Conservation (phyloP, 83 land plant genomes). For the Isoetes engelmannii region DNA sequence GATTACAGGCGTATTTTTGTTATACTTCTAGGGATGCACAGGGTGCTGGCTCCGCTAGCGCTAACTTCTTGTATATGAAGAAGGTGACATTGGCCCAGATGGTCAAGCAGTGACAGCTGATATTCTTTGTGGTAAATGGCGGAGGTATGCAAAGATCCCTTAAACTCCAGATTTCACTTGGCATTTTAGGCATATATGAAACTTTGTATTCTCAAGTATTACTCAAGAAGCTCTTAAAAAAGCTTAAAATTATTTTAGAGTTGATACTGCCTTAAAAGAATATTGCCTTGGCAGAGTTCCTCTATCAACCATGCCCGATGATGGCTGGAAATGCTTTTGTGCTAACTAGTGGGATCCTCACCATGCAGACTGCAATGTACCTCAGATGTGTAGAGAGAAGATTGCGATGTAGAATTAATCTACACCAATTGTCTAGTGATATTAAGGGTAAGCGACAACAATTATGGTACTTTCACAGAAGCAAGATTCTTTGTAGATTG, state of each 20-base stretch:
- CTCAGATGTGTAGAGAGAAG: constrained; percentile 12
- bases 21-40: too few relatives aligned
- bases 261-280: too few relatives aligned
- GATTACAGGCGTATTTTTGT: too few relatives aligned
- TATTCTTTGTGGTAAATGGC: constrained; percentile 33
- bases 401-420: too few relatives aligned
- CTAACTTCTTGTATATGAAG: too few relatives aligned
- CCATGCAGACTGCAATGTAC: constrained; percentile 27
- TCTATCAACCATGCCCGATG: constrained; percentile 1
- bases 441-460: too few relatives aligned
- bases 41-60: too few relatives aligned
- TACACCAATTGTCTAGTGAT: too few relatives aligned
- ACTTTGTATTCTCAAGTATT: not conserved
- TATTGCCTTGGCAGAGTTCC: constrained; percentile 17
- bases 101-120: constrained; percentile 19
- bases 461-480: too few relatives aligned
- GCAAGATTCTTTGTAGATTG: too few relatives aligned
- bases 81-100: constrained; percentile 26
- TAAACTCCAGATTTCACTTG: too few relatives aligned
- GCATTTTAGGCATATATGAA: too few relatives aligned
- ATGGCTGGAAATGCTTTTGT: constrained; percentile 24
- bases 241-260: not conserved
- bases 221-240: not conserved
- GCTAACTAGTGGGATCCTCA: constrained; percentile 24
- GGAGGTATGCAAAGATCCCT: constrained; percentile 16